Evolutionary conservation across 139 green algal species (phyloP), one percentile per base, ranked within the genome.

Genomic region (Chlorella sp.): DNA sequence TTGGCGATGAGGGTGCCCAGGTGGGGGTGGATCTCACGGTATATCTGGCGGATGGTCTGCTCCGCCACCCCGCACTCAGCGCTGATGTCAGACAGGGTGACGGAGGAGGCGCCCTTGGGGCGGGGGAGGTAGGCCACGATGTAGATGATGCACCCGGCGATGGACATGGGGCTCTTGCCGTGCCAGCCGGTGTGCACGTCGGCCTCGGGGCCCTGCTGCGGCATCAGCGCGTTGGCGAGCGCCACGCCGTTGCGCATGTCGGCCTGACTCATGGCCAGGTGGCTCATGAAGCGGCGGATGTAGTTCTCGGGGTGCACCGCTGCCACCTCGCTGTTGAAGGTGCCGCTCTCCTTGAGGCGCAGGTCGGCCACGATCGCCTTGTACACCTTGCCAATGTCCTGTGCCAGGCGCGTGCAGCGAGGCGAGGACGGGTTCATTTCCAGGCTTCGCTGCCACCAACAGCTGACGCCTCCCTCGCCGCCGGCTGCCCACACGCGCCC

Each of bases 101-200:
- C 73, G 21, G 56, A 61, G n/a, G 72, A 51, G 40, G 61, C 67
- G 61, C 64, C 71, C 59, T 48, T n/a, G 38, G 64, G 50, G 63
- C 72, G 77, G 8, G 75, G 77, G 65, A 93, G 70, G 64, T 67
- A 68, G 33, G 83, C 81, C 36, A 93, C 82, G 61, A 91, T 80
- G 72, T 86, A 91, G 35, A 97, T 83, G 64, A 97, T 83, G 27
- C 84, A 88, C 4, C 84, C 90, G 6, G 90, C 92, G 23, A 94
- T 82, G 27, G 91, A 90, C 11, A 88, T 81, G 23, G 91, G 92
- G 38, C 46, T 88, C 70, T 88, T 87, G 56, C 89, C 84, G 80
- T 95, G 83, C 91, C 92, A 97, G 1, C 77, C 67, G 45, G 79
- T 77, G 59, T 77, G 67, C 33, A 76, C 59, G 17, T 71, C 69